These are phyloP conservation scores for Dryadomyces quercus-mongolicae DNA, from an alignment of 2,329 filamentous ascomycete species.

Conservation along the genomic window DNA sequence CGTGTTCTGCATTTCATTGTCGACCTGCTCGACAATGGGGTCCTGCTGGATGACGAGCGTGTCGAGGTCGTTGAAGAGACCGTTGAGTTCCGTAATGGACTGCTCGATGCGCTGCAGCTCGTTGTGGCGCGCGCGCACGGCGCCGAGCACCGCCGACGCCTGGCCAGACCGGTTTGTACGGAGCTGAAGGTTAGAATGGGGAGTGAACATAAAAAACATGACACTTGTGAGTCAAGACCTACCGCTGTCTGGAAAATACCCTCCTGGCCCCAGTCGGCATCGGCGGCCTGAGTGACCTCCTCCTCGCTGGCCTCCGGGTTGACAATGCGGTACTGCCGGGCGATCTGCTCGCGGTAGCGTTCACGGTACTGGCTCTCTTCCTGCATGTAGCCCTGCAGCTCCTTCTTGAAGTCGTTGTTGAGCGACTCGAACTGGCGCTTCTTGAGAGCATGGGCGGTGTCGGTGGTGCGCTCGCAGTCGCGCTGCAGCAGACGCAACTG, in stretches of 20 bases:
- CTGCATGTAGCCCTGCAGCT: slow-evolving; percentile 56
- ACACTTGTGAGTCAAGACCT: too few species aligned
- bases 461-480: slow-evolving; percentile 53
- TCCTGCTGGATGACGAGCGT: slow-evolving; percentile 65
- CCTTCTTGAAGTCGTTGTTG: slow-evolving; percentile 60
- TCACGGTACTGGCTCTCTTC: slow-evolving; percentile 61
- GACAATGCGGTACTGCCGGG: slow-evolving; percentile 69
- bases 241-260: slow-evolving; percentile 76
- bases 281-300: slow-evolving; percentile 56
- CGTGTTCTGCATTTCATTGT: slow-evolving; percentile 54
- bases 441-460: slow-evolving; percentile 52
- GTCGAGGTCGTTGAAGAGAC: slow-evolving; percentile 64
- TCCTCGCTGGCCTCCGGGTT: slow-evolving; percentile 67
- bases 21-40: slow-evolving; percentile 45
- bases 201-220: background rate
- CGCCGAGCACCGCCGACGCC: slow-evolving; percentile 60
- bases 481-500: slow-evolving; percentile 65
- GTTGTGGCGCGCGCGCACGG: slow-evolving; percentile 71
- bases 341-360: slow-evolving; percentile 66
- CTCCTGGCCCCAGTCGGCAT: slow-evolving; percentile 64
- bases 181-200: slow-evolving; percentile 37
- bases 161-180: slow-evolving; percentile 63
- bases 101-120: slow-evolving; percentile 72
- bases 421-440: slow-evolving; percentile 55
- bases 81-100: slow-evolving; percentile 57